Percentiles rank a stretch among this genome's conserved stretches.
Conservation (phyloP, 768 basidiomycete species). For the Floccularia luteovirens region DNA sequence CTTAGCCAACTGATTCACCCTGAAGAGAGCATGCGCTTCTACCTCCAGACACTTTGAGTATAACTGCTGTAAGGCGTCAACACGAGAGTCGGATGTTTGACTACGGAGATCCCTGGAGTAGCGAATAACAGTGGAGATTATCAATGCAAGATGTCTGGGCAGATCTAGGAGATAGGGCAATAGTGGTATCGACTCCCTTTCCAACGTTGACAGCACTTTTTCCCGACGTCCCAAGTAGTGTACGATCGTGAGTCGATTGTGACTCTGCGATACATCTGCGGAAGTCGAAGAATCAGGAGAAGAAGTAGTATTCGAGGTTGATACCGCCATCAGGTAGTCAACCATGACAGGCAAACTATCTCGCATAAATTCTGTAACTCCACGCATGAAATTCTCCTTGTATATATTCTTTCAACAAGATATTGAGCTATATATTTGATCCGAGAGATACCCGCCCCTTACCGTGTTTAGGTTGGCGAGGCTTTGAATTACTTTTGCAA, state of each 20-base stretch:
- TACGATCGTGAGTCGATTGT: constrained; percentile 45
- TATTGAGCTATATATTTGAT: not conserved
- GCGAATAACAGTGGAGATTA: constrained; percentile 73
- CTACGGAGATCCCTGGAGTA: constrained; percentile 38
- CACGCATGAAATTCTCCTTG: constrained; percentile 79
- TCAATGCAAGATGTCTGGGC: constrained; percentile 67
- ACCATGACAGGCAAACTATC: constrained; percentile 63
- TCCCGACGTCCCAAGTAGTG: constrained; percentile 53
- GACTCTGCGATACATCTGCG: constrained; percentile 27
- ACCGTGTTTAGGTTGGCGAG: constrained; percentile 79
- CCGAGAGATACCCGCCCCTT: constrained; percentile 15
- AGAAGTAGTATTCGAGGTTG: constrained; percentile 45
- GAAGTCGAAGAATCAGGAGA: constrained; percentile 15
- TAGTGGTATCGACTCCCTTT: constrained; percentile 64
- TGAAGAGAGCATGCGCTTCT: constrained; percentile 59
- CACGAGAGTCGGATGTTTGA: constrained; percentile 14
- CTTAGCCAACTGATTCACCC: constrained; percentile 56
- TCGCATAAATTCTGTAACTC: constrained; percentile 65
- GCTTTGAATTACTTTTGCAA: constrained; percentile 87
- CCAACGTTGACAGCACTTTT: constrained; percentile 44
- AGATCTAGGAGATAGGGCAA: constrained; percentile 74
- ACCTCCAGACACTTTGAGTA: constrained; percentile 58
- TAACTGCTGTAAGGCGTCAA: constrained; percentile 43
- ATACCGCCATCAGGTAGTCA: constrained; percentile 72
- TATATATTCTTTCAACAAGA: constrained; percentile 38